Base-by-base conservation (phyloP, 805 yeast species). In the Teunomyces atbi region DNA sequence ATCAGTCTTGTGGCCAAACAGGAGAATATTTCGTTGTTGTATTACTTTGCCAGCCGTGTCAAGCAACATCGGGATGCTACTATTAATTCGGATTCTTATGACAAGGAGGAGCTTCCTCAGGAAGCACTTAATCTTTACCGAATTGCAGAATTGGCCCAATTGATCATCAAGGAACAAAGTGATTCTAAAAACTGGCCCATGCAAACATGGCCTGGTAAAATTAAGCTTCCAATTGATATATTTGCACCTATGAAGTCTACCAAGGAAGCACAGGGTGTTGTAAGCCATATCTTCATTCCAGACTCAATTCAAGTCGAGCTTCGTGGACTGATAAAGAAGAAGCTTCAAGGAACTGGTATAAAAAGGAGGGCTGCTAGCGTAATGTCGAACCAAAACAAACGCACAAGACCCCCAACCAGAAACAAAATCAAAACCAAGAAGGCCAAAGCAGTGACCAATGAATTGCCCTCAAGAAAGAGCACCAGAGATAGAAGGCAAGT, bases 191-290 rank as follows among this genome's bases (percentile, higher is more conserved):
- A 73, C 38, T 89, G 96, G 96, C 77, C 77, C 18, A 70, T 86
- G 46, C 78, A 83, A 19, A 82, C 90, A 0, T 90, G 91, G 82
- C 95, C 96, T 0, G 95, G 92, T 1, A 86, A 84, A 55, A 62
- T 86, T 13, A 78, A 79, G 15, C 62, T 89, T 15, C 84, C 92
- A 0, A 65, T 74, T n/a, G 96, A 89, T 58, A 60, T 87, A 6
- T 89, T 77, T 63, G 67, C 73, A n/a, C 80, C 86, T 1, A 80
- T 85, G 73, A 68, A 71, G 6, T 70, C 78, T n/a, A 59, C 78
- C 2, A 66, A 71, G 12, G 84, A 81, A 49, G 84, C 89, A 2
- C 85, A 82, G 49, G 65, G 62, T 11, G 68, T 82, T 16, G 75
- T 83, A 0, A 71, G 80, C 3, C 79, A 69, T 15, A 74, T 80